Evolutionary conservation across 2,329 filamentous ascomycete genomes (phyloP).

Genomic region (Aspergillus flavus): DNA sequence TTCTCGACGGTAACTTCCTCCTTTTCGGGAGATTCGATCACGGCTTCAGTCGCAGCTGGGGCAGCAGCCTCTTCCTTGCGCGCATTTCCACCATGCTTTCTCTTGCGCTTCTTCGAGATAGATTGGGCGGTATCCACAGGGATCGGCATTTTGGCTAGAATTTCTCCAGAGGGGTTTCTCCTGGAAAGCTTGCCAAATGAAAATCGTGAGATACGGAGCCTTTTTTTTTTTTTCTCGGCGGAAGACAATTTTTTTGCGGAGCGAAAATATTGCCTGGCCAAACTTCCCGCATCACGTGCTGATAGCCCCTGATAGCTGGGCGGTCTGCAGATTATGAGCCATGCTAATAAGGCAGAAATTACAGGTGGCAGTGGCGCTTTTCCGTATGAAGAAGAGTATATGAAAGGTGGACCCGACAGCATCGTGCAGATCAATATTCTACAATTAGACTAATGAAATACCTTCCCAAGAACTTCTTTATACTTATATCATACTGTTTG

Average conservation of each 20-base stretch:
- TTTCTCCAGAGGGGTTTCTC: slow-evolving; percentile 10
- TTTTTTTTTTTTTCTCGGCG: slow-evolving; percentile 4
- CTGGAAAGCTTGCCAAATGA: not conserved
- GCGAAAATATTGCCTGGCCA: slow-evolving; percentile 10
- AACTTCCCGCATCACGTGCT: slow-evolving; percentile 4
- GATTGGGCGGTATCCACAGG: slow-evolving; percentile 42
- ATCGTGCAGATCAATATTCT: not conserved
- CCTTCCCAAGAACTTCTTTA: not conserved
- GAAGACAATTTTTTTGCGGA: slow-evolving; percentile 9
- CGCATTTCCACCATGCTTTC: slow-evolving; percentile 40
- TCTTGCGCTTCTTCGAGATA: slow-evolving; percentile 49
- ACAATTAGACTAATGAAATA: not conserved
- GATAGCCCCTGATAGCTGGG: slow-evolving; percentile 9
- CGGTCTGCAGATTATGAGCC: not conserved
- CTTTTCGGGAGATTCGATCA: slow-evolving; percentile 21
- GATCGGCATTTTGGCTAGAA: slow-evolving; percentile 33
- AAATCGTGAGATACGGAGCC: not conserved
- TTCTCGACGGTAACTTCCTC: slow-evolving; percentile 20
- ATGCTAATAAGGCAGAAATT: not conserved
- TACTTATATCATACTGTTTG: not conserved
- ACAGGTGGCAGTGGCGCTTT: not conserved
- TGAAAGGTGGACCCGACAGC: no score
- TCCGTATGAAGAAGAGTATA: not conserved
- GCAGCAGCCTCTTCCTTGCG: slow-evolving; percentile 29
- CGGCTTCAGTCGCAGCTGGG: slow-evolving; percentile 26